These are phyloP conservation scores for Sporisorium graminicola DNA, from an alignment of 1,284 basidiomycete genomes.

Conservation along the genomic window DNA sequence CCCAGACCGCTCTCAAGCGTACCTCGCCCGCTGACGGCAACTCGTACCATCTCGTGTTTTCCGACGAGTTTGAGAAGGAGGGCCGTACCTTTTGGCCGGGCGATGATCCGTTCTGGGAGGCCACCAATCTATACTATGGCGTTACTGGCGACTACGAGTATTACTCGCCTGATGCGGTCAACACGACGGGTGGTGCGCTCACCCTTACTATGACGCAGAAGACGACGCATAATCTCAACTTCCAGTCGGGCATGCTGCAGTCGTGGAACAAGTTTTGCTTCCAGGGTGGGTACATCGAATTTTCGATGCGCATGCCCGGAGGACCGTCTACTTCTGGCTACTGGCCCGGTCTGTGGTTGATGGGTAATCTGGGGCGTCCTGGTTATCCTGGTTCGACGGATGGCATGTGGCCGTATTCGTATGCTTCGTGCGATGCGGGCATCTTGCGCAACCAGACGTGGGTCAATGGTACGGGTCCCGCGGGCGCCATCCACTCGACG, in stretches of 20 bases:
- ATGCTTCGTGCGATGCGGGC: constrained; percentile 68
- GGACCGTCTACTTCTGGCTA: constrained; percentile 69
- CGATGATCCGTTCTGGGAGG: constrained; percentile 64
- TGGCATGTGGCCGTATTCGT: constrained; percentile 70
- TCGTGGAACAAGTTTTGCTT: constrained; percentile 68
- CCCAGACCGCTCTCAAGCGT: constrained; percentile 36
- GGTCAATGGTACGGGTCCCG: constrained; percentile 56
- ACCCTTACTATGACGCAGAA: constrained; percentile 55
- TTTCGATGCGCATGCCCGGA: constrained; percentile 59
- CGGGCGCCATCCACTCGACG: constrained; percentile 44
- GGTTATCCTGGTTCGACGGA: constrained; percentile 68
- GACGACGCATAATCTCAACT: constrained; percentile 59
- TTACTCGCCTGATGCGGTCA: constrained; percentile 57
- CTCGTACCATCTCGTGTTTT: constrained; percentile 60
- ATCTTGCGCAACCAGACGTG: constrained; percentile 62
- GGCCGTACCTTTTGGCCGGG: constrained; percentile 65
- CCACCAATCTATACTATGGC: constrained; percentile 61
- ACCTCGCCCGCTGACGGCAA: constrained; percentile 33
- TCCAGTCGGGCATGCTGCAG: constrained; percentile 65
- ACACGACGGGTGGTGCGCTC: constrained; percentile 56
- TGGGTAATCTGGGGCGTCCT: constrained; percentile 66
- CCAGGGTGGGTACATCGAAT: constrained; percentile 68
- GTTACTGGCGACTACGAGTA: constrained; percentile 58
- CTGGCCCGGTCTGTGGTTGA: constrained; percentile 71
- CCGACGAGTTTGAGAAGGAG: constrained; percentile 61